phyloP scores from a whole-genome alignment of 352 stramenopile genomes.

The Phytopythium vexans region DNA sequence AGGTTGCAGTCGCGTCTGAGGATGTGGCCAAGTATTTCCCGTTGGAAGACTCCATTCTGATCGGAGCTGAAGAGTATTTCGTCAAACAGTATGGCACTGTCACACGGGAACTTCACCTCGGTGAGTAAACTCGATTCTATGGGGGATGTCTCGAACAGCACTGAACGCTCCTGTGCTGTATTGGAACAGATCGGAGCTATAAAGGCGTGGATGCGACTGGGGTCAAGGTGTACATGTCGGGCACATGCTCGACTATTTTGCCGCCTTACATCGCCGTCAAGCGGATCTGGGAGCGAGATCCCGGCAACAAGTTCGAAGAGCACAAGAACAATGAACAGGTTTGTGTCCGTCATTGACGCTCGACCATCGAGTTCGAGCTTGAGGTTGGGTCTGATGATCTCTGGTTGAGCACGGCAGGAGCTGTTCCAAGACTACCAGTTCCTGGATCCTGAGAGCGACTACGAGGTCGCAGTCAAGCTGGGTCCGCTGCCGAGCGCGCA shows the following conservation, averaged over 20 bases:
- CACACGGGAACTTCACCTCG: slow-evolving; percentile 40
- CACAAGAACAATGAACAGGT: slow-evolving; percentile 75
- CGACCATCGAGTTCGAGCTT: too few species aligned
- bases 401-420: slow-evolving; percentile 30
- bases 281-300: slow-evolving; percentile 65
- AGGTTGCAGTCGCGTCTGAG: slow-evolving; percentile 31
- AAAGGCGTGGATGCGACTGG: slow-evolving; percentile 35
- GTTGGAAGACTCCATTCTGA: slow-evolving; percentile 49
- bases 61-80: slow-evolving; percentile 56
- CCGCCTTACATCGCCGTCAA: slow-evolving; percentile 67
- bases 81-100: slow-evolving; percentile 32
- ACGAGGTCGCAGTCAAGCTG: slow-evolving; percentile 75
- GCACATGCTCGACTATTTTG: slow-evolving; percentile 31
- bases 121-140: slow-evolving; percentile 14
- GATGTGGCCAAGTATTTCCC: slow-evolving; percentile 63
- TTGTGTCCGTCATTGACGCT: not conserved
- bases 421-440: slow-evolving; percentile 87
- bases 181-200: slow-evolving; percentile 52
- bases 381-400: not conserved
- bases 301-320: slow-evolving; percentile 84
- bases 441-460: slow-evolving; percentile 67
- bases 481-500: slow-evolving; percentile 40
- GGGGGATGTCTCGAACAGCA: not conserved
- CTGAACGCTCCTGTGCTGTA: slow-evolving; percentile 1
- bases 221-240: slow-evolving; percentile 49